phyloP scores from a whole-genome alignment of 441 rosid species.

The Arabidopsis hybrid region DNA sequence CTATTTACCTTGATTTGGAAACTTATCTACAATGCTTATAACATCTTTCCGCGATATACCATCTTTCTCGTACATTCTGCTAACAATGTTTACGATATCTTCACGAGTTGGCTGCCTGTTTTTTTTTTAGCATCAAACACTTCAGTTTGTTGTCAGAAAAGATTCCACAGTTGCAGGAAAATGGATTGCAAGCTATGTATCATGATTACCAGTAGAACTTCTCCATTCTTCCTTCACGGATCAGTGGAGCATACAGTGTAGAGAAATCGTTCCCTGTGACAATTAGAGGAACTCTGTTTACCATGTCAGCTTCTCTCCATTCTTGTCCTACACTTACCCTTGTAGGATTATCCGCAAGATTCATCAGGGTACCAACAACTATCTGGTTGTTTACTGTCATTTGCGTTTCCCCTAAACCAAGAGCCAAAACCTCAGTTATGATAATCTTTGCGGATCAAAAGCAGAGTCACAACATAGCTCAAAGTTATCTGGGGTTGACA shows the following conservation, averaged over 20 bases:
- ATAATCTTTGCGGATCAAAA: not conserved
- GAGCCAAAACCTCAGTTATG: conserved; percentile 27
- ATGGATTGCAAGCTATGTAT: conserved; percentile 4
- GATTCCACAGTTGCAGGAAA: conserved; percentile 23
- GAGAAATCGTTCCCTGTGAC: conserved; percentile 93
- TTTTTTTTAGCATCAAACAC: not conserved
- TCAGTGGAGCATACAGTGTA: conserved; percentile 86
- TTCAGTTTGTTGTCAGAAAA: conserved; percentile 11
- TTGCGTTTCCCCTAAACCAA: conserved; percentile 78
- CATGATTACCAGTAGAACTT: conserved; percentile 81
- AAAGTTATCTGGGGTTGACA: not conserved
- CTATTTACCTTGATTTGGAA: conserved; percentile 89
- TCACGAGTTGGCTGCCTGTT: conserved; percentile 90
- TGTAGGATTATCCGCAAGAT: conserved; percentile 92
- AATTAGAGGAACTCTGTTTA: conserved; percentile 87
- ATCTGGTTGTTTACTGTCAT: conserved; percentile 97
- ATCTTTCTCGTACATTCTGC: conserved; percentile 91
- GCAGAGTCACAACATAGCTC: conserved; percentile 18
- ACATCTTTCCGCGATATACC: conserved; percentile 78
- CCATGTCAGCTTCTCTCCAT: conserved; percentile 86
- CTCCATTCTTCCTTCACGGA: conserved; percentile 99
- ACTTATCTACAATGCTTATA: conserved; percentile 66
- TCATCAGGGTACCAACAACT: conserved; percentile 95
- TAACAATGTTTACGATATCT: conserved; percentile 85
- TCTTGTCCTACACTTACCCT: conserved; percentile 98